Evolutionary conservation across 768 basidiomycete species (phyloP), one percentile per base, ranked within the genome.

Genomic region (Trametes maxima): DNA sequence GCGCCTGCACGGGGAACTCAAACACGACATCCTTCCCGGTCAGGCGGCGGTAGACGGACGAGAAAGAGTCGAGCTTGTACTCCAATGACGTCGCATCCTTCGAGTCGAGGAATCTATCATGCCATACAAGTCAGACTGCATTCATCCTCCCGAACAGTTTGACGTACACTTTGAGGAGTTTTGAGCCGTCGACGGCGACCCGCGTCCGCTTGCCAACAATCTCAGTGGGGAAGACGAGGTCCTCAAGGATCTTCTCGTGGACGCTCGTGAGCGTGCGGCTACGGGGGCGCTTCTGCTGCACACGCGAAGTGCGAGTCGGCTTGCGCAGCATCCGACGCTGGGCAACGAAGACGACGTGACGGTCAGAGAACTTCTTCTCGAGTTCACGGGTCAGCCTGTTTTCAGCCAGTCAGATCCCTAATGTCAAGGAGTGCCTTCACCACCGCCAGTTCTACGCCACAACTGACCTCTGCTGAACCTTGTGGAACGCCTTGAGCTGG

Each of bases 341-440:
- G 57, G 92, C 97, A 76, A 98, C 87, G 77, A 99, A 98, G 60
- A 99, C 93, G 76, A 99, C 94, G 79, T 98, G 95, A 75, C 95
- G 88, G 81, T 98, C 97, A 47, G 97, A 94, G 82, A 99, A 98
- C 80, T 99, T 99, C 87, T 99, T 99, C 87, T 99, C 97, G 72
- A 99, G 86, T 76, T 98, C 96, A 56, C 96, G 90, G 63, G 96
- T 98, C 74, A 98, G 90, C 77, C 96, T 98, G 73, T 22, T 40
- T 24, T 19, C 11, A 10, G 47, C 21, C 24, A 60, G 65, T 59
- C 47, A 60, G 22, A 57, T 35, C 36, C 57, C 22, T 24, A 8
- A 48, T 25, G n/a, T 39, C 46, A 22, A 2, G 13, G 14, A 6
- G 47, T 45, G 46, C 19, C 8, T n/a, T 8, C 13, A 13, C 21